Evolutionary conservation across 2,329 filamentous ascomycete species (phyloP), one percentile per base, ranked within the genome.

Genomic region (Exophiala phaeomuriformis): DNA sequence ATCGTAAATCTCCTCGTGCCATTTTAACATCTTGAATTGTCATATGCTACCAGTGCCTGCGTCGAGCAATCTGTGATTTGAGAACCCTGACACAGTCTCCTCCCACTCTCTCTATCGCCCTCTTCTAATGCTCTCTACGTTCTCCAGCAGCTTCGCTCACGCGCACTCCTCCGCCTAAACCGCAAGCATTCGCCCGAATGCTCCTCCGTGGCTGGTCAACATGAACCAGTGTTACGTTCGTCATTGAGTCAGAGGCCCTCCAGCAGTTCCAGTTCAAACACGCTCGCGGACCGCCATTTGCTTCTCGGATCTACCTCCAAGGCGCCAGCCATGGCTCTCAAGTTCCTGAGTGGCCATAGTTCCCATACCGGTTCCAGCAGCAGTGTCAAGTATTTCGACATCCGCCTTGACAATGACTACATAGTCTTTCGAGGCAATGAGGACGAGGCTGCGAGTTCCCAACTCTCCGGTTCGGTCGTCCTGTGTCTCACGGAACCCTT

Each of bases 351-450:
- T 52, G 41, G 52, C n/a, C 61, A 63, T 61, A 65, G 68, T 43
- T 63, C 68, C 56, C 68, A 68, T 48, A 70, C 67, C 60, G 66
- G 57, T 8, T 43, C 52, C 19, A 64, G 57, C 52, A 75, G 69
- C 61, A 68, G 71, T 58, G 71, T 73, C 60, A 75, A 75, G 61
- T 73, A 74, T 56, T 76, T 75, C 56, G 73, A 76, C 64, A 75
- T 75, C 59, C 70, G 87, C 49, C 78, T 90, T 56, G 85, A 90
- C 49, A 84, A 85, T 64, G 84, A 88, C 64, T 86, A 90, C 53
- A 81, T 91, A 55, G 83, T 91, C 31, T 85, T 93, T 59, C 83
- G 87, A 49, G 88, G 88, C 56, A 78, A 74, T 61, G 83, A 88
- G 52, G 77, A 86, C 66, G 88, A 91, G 66, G 85, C 87, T 44